Evolutionary conservation across 176 grass and related monocot species (phyloP).

Genomic region (Eragrostis curvula): DNA sequence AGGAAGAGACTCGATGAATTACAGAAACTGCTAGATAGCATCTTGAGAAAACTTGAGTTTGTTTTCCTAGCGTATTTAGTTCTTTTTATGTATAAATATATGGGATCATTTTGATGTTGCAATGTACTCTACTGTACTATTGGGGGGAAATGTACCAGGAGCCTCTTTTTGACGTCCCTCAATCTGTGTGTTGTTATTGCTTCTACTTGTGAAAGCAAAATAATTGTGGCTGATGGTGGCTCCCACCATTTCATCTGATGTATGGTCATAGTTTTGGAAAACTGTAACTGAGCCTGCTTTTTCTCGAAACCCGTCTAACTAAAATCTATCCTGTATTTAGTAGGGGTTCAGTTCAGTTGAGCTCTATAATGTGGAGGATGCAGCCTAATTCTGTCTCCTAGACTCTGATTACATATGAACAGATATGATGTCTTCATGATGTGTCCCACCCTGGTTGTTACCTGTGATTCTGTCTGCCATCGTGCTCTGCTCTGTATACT

Average conservation of each 20-base stretch:
- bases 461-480: not conserved
- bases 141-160: conserved; percentile 49
- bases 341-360: not conserved
- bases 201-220: conserved; percentile 35
- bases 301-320: not conserved
- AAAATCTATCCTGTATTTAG: not conserved
- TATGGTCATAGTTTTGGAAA: not conserved
- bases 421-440: no score
- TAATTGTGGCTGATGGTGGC: not conserved
- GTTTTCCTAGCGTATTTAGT: conserved; percentile 60
- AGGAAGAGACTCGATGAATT: conserved; percentile 50
- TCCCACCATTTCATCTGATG: not conserved
- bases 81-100: conserved; percentile 55
- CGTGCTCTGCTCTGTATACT: not conserved
- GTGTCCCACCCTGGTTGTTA: not conserved
- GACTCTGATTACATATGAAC: not conserved
- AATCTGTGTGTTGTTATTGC: conserved; percentile 10
- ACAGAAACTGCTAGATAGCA: conserved; percentile 67
- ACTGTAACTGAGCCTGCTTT: not conserved
- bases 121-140: conserved; percentile 39
- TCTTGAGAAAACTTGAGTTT: conserved; percentile 56
- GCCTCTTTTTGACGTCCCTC: conserved; percentile 22
- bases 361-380: not conserved
- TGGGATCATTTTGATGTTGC: conserved; percentile 39
- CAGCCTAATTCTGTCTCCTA: not conserved